Base-by-base conservation (phyloP, 2,329 filamentous ascomycete genomes). In the Dactylella cylindrospora region DNA sequence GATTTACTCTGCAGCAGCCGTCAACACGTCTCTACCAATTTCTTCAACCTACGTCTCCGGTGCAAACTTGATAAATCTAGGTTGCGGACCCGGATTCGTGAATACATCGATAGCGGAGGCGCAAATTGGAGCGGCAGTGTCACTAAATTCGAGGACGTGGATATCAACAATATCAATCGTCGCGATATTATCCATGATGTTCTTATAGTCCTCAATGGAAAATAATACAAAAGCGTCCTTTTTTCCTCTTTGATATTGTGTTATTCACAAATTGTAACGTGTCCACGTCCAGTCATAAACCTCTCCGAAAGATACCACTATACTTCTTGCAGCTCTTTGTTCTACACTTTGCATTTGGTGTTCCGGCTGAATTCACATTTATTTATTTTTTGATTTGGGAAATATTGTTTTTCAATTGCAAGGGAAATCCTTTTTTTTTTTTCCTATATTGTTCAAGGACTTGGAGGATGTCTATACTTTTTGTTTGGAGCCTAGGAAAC, bases 1-100 rank as follows among this genome's bases (percentile, higher is more conserved):
- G 20, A 80, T 95, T 13, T 96, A 86, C 72, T 83, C 86, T 47
- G 74, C 80, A 0, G 85, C 84, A 23, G 83, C 87, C 0, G 77
- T 79, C 10, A 82, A 90, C 67, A 76, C 80, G 28, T 79, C 76
- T 2, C 82, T 86, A 67, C 80, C 83, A 5, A 79, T 97, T 39
- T 80, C 80, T 20, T 72, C 76, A 12, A 86, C 84, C 0, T 97
- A 96, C 71, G 73, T 78, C 4, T 69, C 75, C 7, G 89, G 90
- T 0, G 90, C 91, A 0, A 74, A 79, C 64, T 80, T 85, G 68
- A 79, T 97, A 45, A 86, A 95, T 70, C 76, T 81, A 8, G 77
- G 68, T 64, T 85, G 82, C 67, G 82, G 82, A 0, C 73, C 76
- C 1, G 71, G 68, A 0, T 84, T 83, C 67, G 78, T 78, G 9